Percentiles rank a stretch among this genome's conserved stretches.
These are phyloP conservation scores for Coniochaeta hoffmannii DNA, from an alignment of 2,329 filamentous ascomycete genomes.

Conservation along the genomic window DNA sequence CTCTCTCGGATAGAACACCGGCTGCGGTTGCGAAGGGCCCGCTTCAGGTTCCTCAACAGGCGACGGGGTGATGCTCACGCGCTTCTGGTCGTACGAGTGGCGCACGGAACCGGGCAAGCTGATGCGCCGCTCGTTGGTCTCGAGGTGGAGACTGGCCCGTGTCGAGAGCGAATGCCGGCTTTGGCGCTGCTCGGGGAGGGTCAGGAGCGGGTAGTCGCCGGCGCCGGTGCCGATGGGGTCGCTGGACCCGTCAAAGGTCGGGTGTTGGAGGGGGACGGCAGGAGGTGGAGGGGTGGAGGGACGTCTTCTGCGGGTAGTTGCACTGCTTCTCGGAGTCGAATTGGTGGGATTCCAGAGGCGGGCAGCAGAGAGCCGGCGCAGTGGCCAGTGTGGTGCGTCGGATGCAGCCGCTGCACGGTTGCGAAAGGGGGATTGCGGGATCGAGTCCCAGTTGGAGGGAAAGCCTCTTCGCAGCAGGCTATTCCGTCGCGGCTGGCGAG, in stretches of 20 bases:
- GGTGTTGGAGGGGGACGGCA: constrained; percentile 40
- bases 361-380: constrained; percentile 35
- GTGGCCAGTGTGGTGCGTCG: constrained; percentile 20
- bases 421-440: constrained; percentile 35
- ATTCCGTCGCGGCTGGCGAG: constrained; percentile 12
- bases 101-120: constrained; percentile 47
- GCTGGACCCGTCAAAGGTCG: constrained; percentile 29
- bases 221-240: constrained; percentile 28
- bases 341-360: constrained; percentile 56
- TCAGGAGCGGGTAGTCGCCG: constrained; percentile 44
- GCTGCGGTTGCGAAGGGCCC: constrained; percentile 15
- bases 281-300: constrained; percentile 48
- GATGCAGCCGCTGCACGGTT: constrained; percentile 22
- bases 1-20: constrained; percentile 5
- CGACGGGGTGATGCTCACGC: constrained; percentile 20
- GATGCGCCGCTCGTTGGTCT: constrained; percentile 40
- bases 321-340: constrained; percentile 40
- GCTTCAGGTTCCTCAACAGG: constrained; percentile 15
- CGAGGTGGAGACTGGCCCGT: constrained; percentile 44
- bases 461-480: constrained; percentile 14
- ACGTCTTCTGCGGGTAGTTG: constrained; percentile 32
- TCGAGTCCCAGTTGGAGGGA: constrained; percentile 15
- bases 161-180: constrained; percentile 33
- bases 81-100: constrained; percentile 45
- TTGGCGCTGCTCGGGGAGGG: constrained; percentile 41